A percentile compares a stretch with the other conserved stretches of the same genome.
Evolutionary conservation across 768 basidiomycete species (phyloP).

Genomic region (Boletus sp.): DNA sequence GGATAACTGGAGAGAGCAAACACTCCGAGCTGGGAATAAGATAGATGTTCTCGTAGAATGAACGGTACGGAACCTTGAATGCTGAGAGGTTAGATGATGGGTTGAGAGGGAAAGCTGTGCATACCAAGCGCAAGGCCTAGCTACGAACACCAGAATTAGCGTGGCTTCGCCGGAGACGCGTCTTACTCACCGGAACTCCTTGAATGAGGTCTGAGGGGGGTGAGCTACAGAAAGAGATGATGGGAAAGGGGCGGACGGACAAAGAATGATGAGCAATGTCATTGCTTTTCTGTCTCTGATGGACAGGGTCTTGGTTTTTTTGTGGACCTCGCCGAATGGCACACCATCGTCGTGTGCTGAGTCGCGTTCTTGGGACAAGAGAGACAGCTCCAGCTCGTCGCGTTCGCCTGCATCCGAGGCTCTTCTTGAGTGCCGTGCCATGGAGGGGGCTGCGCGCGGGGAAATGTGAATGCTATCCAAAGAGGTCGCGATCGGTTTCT

Average conservation of each 20-base stretch:
- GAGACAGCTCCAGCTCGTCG: slow-evolving; percentile 61
- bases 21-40: slow-evolving; percentile 94
- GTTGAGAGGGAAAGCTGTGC: slow-evolving; percentile 10
- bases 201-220: slow-evolving; percentile 65
- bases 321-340: slow-evolving; percentile 33
- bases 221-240: slow-evolving; percentile 15
- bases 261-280: slow-evolving; percentile 80
- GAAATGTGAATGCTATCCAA: slow-evolving; percentile 58
- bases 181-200: slow-evolving; percentile 77
- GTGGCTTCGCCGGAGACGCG: slow-evolving; percentile 7
- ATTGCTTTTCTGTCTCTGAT: slow-evolving; percentile 82
- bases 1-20: slow-evolving; percentile 93
- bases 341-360: slow-evolving; percentile 39
- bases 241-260: slow-evolving; percentile 49
- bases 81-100: slow-evolving; percentile 5
- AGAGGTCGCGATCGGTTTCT: slow-evolving; percentile 57
- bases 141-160: slow-evolving; percentile 36
- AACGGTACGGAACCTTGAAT: slow-evolving; percentile 88
- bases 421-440: slow-evolving; percentile 36
- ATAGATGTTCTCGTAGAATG: slow-evolving; percentile 90
- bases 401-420: slow-evolving; percentile 30
- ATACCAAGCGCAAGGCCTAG: slow-evolving; percentile 86
- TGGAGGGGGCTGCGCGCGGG: slow-evolving; percentile 44
- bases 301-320: slow-evolving; percentile 53
- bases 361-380: slow-evolving; percentile 56